Conservation (phyloP, 1,284 basidiomycete genomes). For the Marasmius fiardii region DNA sequence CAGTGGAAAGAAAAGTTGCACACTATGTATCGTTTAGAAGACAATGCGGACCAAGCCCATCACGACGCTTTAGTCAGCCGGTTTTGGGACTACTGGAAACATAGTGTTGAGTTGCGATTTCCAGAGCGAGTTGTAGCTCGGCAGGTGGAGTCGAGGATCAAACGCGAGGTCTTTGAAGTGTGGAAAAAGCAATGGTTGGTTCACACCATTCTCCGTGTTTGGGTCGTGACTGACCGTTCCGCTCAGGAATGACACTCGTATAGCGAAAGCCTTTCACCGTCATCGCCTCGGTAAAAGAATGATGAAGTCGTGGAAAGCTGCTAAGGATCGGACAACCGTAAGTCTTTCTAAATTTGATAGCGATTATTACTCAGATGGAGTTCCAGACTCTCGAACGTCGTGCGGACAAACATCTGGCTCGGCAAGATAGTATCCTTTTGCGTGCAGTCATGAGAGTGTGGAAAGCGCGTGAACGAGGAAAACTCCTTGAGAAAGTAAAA, state of each 20-base stretch:
- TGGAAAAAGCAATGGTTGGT: conserved; percentile 62
- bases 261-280: conserved; percentile 43
- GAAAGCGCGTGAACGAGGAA: conserved; percentile 69
- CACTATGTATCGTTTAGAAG: conserved; percentile 39
- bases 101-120: conserved; percentile 41
- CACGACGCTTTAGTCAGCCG: conserved; percentile 31
- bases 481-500: conserved; percentile 55
- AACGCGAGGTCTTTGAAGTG: conserved; percentile 39
- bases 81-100: conserved; percentile 56
- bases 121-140: conserved; percentile 29
- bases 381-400: conserved; percentile 43
- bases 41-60: conserved; percentile 44
- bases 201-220: conserved; percentile 2
- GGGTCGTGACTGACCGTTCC: conserved; percentile 9
- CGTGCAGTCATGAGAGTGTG: conserved; percentile 67
- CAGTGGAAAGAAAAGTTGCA: conserved; percentile 49
- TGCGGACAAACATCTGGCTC: conserved; percentile 53
- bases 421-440: conserved; percentile 62
- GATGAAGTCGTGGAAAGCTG: conserved; percentile 54
- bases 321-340: conserved; percentile 49
- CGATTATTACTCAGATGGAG: conserved; percentile 1
- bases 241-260: conserved; percentile 39
- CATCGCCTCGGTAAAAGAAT: conserved; percentile 39
- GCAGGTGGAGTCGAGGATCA: conserved; percentile 37
- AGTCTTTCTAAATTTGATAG: conserved; percentile 18